These are phyloP conservation scores for Penicillium brevicompactum DNA, from an alignment of 2,329 filamentous ascomycete species.

Conservation along the genomic window DNA sequence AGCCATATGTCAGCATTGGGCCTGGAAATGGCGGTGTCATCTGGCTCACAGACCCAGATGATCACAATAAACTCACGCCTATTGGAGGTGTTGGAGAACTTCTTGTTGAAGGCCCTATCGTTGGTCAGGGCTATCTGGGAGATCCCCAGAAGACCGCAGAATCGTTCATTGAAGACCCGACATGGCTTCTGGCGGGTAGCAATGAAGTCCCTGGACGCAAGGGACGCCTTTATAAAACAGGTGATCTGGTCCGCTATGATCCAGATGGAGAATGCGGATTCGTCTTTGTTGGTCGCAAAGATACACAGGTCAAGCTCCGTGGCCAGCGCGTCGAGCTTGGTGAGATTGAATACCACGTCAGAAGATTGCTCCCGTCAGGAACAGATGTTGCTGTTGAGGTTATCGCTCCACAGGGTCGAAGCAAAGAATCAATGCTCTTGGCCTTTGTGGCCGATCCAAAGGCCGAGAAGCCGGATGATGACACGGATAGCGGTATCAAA, in stretches of 20 bases:
- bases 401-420: constrained; percentile 33
- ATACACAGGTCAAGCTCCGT: constrained; percentile 33
- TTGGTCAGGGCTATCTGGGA: constrained; percentile 44
- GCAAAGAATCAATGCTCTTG: constrained; percentile 26
- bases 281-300: constrained; percentile 32
- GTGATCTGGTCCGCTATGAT: constrained; percentile 33
- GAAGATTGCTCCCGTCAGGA: constrained; percentile 23
- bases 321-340: constrained; percentile 35
- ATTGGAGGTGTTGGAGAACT: constrained; percentile 41
- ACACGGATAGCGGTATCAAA: constrained; percentile 6
- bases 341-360: constrained; percentile 36
- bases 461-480: constrained; percentile 11
- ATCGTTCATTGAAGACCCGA: constrained; percentile 29
- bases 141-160: constrained; percentile 27
- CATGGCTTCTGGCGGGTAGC: constrained; percentile 11
- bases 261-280: constrained; percentile 25
- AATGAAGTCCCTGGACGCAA: constrained; percentile 4
- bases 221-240: constrained; percentile 32
- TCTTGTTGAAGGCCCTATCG: constrained; percentile 44
- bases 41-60: constrained; percentile 25
- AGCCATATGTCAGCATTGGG: constrained; percentile 24
- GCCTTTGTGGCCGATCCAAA: constrained; percentile 27
- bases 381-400: constrained; percentile 50
- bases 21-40: constrained; percentile 11
- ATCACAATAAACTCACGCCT: constrained; percentile 11